These are phyloP conservation scores for Yamadazyma kitorensis DNA, from an alignment of 805 yeast genomes.

Conservation along the genomic window DNA sequence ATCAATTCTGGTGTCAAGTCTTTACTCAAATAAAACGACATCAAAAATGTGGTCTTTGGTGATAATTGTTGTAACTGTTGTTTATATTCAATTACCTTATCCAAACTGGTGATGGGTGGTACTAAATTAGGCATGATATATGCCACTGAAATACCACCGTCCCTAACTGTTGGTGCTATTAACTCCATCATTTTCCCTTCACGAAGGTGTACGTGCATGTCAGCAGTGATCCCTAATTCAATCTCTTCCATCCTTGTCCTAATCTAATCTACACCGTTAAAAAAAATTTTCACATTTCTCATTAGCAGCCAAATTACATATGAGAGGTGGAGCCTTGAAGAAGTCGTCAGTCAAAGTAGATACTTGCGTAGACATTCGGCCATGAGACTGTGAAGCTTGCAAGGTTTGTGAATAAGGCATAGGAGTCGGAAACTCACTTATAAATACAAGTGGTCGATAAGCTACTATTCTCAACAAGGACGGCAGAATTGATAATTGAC, in stretches of 20 bases:
- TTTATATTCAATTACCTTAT: conserved; percentile 70
- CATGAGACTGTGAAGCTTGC: no score
- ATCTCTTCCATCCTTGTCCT: conserved; percentile 30
- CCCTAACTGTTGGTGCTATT: conserved; percentile 83
- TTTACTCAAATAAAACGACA: conserved; percentile 82
- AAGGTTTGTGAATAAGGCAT: no score
- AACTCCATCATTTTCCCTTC: conserved; percentile 92
- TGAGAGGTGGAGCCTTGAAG: no score
- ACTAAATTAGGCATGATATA: conserved; percentile 95
- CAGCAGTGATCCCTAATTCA: conserved; percentile 73
- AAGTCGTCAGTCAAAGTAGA: no score
- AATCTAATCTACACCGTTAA: no score
- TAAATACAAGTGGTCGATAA: conserved; percentile 4
- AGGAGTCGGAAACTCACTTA: no score
- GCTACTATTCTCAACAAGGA: conserved; percentile 6
- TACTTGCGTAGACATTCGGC: no score
- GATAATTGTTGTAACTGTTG: conserved; percentile 57
- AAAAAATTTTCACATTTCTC: no score
- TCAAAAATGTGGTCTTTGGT: conserved; percentile 82
- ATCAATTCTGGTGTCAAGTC: conserved; percentile 85
- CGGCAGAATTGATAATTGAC: not conserved
- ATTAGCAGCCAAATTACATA: no score
- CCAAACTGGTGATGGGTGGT: conserved; percentile 85
- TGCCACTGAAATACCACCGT: conserved; percentile 89
- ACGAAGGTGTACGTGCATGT: conserved; percentile 94